Conservation (phyloP, 2,329 filamentous ascomycete genomes). For the Metarhizium sp. region DNA sequence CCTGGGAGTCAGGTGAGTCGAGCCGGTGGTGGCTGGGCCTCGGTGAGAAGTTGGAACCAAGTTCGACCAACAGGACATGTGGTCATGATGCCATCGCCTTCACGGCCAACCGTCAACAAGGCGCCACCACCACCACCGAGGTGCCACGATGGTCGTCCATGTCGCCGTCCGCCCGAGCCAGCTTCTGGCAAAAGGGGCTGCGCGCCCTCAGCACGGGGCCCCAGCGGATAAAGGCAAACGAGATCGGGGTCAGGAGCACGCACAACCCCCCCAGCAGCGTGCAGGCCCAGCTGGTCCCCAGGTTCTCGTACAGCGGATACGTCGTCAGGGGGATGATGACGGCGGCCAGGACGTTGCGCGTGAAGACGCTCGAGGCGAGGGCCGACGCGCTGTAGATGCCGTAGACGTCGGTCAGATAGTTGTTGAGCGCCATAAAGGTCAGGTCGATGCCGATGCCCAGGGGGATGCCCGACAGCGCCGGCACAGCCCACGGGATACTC, state of each 20-base stretch:
- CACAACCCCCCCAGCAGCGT: conserved; percentile 6
- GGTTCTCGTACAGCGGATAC: conserved; percentile 4
- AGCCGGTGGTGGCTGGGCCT: too few relatives aligned
- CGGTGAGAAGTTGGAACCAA: too few relatives aligned
- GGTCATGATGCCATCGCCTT: too few relatives aligned
- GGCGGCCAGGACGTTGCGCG: conserved; percentile 9
- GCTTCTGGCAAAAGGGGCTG: conserved; percentile 1
- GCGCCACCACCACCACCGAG: background rate
- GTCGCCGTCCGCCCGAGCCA: background rate
- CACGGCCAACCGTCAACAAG: background rate
- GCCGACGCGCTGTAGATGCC: conserved; percentile 10
- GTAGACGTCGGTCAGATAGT: conserved; percentile 9
- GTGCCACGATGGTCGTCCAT: background rate
- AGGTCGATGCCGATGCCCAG: conserved; percentile 8
- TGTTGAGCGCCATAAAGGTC: conserved; percentile 6
- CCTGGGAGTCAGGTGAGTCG: background rate
- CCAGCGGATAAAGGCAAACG: conserved; percentile 8
- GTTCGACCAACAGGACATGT: too few relatives aligned
- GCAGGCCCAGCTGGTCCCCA: conserved; percentile 6
- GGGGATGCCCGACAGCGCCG: conserved; percentile 6
- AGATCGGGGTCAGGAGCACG: conserved; percentile 2
- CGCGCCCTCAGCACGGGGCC: background rate
- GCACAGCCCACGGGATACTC: conserved; percentile 8
- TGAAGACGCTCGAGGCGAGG: conserved; percentile 12
- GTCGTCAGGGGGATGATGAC: conserved; percentile 7